These are phyloP conservation scores for Lentinula sp. DNA, from an alignment of 768 basidiomycete genomes.

Conservation along the genomic window DNA sequence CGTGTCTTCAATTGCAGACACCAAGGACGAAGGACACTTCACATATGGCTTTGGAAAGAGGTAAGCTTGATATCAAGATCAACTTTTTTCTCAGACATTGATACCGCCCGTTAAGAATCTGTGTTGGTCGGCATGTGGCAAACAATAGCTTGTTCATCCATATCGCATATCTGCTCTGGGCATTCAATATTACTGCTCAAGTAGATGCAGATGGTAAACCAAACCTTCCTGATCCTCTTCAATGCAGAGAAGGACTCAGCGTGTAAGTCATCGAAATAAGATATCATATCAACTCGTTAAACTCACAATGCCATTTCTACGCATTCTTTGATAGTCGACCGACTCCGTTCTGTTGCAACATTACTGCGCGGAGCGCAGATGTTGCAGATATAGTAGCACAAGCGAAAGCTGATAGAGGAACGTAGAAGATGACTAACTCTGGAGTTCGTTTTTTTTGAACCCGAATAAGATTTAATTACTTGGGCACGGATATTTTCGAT, in stretches of 20 bases:
- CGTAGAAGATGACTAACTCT: neutral
- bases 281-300: neutral
- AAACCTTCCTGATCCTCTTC: neutral
- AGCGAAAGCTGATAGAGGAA: neutral
- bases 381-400: neutral
- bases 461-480: no score
- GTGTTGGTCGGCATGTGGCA: constrained; percentile 23
- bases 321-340: neutral
- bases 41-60: constrained; percentile 19
- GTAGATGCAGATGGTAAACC: neutral
- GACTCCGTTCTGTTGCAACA: neutral
- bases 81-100: neutral
- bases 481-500: no score
- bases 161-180: constrained; percentile 21
- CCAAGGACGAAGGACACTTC: constrained; percentile 16
- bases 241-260: neutral
- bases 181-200: neutral
- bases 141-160: constrained; percentile 22
- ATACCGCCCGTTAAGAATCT: constrained; percentile 5
- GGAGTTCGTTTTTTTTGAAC: no score
- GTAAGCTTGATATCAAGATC: neutral
- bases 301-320: neutral
- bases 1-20: neutral
- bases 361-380: neutral
- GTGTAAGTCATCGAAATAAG: neutral